Evolutionary conservation across 176 grass and related monocot species (phyloP), one percentile per base, ranked within the genome.

Genomic region (Triticum dicoccoides): DNA sequence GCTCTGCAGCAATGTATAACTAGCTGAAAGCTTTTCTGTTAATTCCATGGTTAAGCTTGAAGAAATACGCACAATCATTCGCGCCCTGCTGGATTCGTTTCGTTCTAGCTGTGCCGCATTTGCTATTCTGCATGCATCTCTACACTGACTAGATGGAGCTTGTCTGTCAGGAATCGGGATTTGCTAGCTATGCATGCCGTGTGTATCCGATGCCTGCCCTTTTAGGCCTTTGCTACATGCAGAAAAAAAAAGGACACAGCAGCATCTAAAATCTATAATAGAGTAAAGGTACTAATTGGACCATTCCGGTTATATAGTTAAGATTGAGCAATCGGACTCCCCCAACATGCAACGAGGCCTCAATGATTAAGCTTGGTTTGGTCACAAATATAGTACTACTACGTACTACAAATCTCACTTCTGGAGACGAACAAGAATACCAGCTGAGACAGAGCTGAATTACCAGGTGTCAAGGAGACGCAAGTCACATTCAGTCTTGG

Each of bases 91-190:
- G 69, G 81, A 76, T 63, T 81, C 85, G 61, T 69, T 62, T 80
- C 85, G 62, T 69, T 87, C 85, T 68, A 87, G 81, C 85, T 84
- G 85, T 49, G 89, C 47, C 67, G 47, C 89, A 87, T 84, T 87
- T 76, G 81, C 76, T 5, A 65, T 56, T 77, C 52, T 54, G 51
- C 15, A 0, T 54, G 73, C 74, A 77, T 77, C 47, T 56, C 37
- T 69, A 13, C 44, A 24, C 11, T 86, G 2, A 11, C 88, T 61
- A 25, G 63, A 83, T 49, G 35, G 49, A 83, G 54, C 63, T 38
- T 49, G 51, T 44, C 41, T 91, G 76, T 76, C 74, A 87, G 75
- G 81, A 84, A 87, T 76, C 69, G 4, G 34, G 75, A 11, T 76
- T 32, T 81, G 63, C 85, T 30, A 79, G 62, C 85, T 23, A 34